These are phyloP conservation scores for Neurospora intermedia DNA, from an alignment of 495 filamentous ascomycete species.

Conservation along the genomic window DNA sequence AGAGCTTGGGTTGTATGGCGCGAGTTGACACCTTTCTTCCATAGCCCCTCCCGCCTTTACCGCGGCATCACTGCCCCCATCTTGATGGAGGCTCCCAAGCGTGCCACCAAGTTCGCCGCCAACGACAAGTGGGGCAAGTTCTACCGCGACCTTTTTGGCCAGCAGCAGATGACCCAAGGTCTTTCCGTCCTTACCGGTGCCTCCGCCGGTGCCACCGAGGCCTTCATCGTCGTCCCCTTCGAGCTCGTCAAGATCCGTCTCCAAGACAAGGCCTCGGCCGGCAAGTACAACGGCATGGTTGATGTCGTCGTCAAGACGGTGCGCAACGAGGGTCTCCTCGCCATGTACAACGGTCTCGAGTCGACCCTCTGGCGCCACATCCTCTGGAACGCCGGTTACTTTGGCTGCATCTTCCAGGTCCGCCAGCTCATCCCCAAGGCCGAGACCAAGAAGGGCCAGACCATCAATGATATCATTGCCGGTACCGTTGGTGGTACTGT, in stretches of 20 bases:
- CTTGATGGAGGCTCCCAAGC: constrained; percentile 97
- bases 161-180: constrained; percentile 76
- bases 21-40: constrained; percentile 8
- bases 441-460: constrained; percentile 69
- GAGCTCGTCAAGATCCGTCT: constrained; percentile 94
- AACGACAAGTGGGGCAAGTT: constrained; percentile 96
- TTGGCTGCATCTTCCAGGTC: constrained; percentile 96
- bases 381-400: constrained; percentile 96
- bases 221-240: constrained; percentile 84
- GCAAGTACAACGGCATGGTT: constrained; percentile 88
- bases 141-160: constrained; percentile 75
- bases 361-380: constrained; percentile 95
- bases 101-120: constrained; percentile 96
- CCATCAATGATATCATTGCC: constrained; percentile 76
- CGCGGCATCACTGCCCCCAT: constrained; percentile 94
- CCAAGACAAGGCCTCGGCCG: constrained; percentile 88
- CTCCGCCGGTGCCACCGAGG: constrained; percentile 87
- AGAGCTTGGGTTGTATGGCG: not conserved
- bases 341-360: constrained; percentile 94
- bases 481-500: constrained; percentile 82
- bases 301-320: constrained; percentile 80
- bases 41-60: constrained; percentile 77
- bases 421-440: constrained; percentile 68
- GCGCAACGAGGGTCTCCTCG: constrained; percentile 69
- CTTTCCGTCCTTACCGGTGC: constrained; percentile 88